Base-by-base conservation (phyloP, 1,284 basidiomycete species). In the Sanghuangporus sanghuang region DNA sequence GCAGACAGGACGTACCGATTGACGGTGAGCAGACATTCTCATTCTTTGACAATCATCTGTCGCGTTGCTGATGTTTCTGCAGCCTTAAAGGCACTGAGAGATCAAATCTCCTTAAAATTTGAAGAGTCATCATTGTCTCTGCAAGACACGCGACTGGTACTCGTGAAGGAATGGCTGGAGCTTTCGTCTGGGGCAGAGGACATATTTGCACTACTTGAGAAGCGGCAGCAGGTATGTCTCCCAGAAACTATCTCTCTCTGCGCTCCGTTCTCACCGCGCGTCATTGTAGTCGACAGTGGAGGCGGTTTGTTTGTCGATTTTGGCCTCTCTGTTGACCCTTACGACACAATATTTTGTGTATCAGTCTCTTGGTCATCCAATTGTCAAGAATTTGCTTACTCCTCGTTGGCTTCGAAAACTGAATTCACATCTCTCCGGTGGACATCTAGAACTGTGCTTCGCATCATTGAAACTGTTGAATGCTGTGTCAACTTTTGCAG, bases 281-380 rank as follows among this genome's bases (percentile, higher is more conserved):
- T 67, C 32, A 35, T 44, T 54, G 36, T 59, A 58, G 67, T 27
- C 65, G 85, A 81, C 75, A 79, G 44, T 78, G 85, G 74, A 74
- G 75, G 72, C 81, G 0, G 71, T 82, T 2, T 67, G 87, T 27
- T 65, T 85, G 0, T 83, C 85, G 1, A 68, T 86, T 0, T 69
- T 92, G 4, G 78, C 86, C 0, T 78, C 81, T 0, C 67, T 90
- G 14, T 69, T 93, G 60, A 78, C 74, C 2, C 73, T 92, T 0
- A 75, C 89, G 16, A 85, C 88, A 2, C 76, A 78, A 2, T 87
- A 92, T 63, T 86, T 88, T 66, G 79, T 83, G 0, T 82, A 84
- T 69, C 90, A 91, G 67, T 64, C 77, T 0, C 72, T 82, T 39
- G 90, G 86, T 0, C 73, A 81, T 49, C 78, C 85, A 0, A 82